Evolutionary conservation across 331 rosid genomes (phyloP).

Genomic region (Pyrus hybrid): DNA sequence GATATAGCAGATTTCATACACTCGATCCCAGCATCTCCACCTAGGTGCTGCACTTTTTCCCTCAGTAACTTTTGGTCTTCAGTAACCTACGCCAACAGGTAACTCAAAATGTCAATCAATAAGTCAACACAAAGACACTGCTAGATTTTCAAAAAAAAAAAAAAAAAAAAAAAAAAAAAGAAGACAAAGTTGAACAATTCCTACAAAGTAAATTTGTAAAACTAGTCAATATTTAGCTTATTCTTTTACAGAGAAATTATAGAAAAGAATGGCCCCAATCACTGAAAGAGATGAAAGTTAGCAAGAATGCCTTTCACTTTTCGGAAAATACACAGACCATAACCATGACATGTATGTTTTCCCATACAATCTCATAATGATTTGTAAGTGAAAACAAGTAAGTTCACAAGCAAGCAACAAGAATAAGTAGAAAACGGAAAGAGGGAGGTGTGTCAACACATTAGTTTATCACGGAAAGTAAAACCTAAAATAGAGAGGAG

Average conservation of each 20-base stretch:
- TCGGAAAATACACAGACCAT: not conserved
- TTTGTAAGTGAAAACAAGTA: not conserved
- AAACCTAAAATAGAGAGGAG: not conserved
- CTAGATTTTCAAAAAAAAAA: not conserved
- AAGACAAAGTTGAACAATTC: not conserved
- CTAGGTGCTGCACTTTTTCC: conserved; percentile 74
- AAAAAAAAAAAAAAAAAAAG: not conserved
- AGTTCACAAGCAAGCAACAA: not conserved
- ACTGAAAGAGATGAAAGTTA: too few relatives aligned
- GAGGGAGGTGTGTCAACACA: not conserved
- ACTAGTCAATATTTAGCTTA: not conserved
- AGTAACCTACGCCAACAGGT: conserved; percentile 45
- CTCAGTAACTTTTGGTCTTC: conserved; percentile 73
- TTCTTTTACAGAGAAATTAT: not conserved
- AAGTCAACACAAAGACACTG: not conserved
- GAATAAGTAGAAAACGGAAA: not conserved
- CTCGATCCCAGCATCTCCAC: conserved; percentile 90
- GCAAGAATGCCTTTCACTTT: not conserved
- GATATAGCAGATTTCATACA: conserved; percentile 76
- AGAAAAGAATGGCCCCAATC: not conserved
- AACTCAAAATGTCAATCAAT: conserved; percentile 5
- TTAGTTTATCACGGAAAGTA: not conserved
- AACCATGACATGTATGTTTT: not conserved
- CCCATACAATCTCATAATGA: not conserved
- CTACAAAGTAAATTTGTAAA: not conserved